phyloP scores from a whole-genome alignment of 176 grass and related monocot species.

The Chrysopogon serrulatus region DNA sequence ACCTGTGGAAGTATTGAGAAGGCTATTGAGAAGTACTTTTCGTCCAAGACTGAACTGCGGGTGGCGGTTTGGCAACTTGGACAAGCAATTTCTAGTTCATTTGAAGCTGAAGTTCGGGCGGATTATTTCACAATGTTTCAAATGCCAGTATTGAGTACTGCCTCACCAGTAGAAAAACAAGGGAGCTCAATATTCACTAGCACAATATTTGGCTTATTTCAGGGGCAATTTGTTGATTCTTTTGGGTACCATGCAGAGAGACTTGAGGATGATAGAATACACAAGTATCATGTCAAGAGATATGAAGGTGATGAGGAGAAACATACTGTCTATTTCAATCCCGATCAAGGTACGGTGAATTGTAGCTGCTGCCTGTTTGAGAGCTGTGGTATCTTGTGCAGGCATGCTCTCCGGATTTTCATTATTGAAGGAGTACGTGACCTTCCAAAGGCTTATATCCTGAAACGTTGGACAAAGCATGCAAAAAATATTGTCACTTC shows the following conservation, averaged over 20 bases:
- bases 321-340: conserved; percentile 59
- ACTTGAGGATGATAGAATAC: conserved; percentile 56
- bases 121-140: conserved; percentile 82
- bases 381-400: conserved; percentile 86
- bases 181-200: conserved; percentile 66
- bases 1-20: conserved; percentile 59
- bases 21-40: conserved; percentile 65
- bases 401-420: conserved; percentile 76
- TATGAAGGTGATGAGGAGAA: conserved; percentile 52
- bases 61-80: conserved; percentile 59
- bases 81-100: conserved; percentile 50
- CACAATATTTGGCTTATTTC: conserved; percentile 75
- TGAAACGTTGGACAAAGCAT: conserved; percentile 97
- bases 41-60: conserved; percentile 52
- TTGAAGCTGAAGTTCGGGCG: conserved; percentile 56
- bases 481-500: conserved; percentile 53
- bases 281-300: conserved; percentile 40
- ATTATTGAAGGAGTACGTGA: conserved; percentile 64
- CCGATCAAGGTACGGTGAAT: conserved; percentile 40
- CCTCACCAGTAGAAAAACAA: conserved; percentile 86
- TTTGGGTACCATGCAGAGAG: conserved; percentile 82
- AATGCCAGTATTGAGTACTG: conserved; percentile 53
- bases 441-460: conserved; percentile 69
- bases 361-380: conserved; percentile 89
- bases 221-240: conserved; percentile 81